phyloP scores from a whole-genome alignment of 2,329 filamentous ascomycete species.

The Microsporum canis region DNA sequence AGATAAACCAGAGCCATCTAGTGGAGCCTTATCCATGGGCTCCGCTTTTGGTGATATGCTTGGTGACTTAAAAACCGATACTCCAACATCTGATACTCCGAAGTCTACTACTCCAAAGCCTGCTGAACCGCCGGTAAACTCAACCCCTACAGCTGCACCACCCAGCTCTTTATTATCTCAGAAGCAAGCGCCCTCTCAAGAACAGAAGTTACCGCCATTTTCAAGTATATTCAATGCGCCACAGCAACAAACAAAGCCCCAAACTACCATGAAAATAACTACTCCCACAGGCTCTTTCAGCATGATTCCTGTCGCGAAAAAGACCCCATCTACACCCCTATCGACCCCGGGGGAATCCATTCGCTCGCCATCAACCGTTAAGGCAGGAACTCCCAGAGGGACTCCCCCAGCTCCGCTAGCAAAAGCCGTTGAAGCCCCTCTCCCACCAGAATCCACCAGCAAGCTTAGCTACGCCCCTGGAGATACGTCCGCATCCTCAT shows the following conservation, averaged over 20 bases:
- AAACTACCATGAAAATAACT: background rate
- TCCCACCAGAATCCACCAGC: conserved; percentile 40
- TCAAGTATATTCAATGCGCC: conserved; percentile 3
- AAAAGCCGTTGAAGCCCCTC: conserved; percentile 27
- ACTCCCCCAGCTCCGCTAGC: conserved; percentile 23
- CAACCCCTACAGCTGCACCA: conserved; percentile 7
- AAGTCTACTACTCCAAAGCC: conserved; percentile 5
- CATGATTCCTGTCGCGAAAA: conserved; percentile 16
- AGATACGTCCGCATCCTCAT: conserved; percentile 40
- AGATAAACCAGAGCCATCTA: conserved; percentile 28
- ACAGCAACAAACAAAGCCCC: background rate
- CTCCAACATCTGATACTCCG: background rate
- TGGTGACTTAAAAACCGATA: conserved; percentile 7
- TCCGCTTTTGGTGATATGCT: conserved; percentile 32
- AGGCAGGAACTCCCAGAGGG: conserved; percentile 25
- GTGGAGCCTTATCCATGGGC: conserved; percentile 29
- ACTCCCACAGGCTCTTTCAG: conserved; percentile 4
- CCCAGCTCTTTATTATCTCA: conserved; percentile 7
- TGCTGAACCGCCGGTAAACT: conserved; percentile 11
- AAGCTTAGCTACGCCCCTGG: conserved; percentile 36
- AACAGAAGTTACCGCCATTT: background rate
- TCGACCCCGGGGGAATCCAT: conserved; percentile 26
- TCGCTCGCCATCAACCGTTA: conserved; percentile 22
- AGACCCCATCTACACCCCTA: conserved; percentile 22
- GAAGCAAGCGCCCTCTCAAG: background rate